A percentile compares a stretch with the other conserved stretches of the same genome.
These are phyloP conservation scores for Lactifluus pinguis DNA, from an alignment of 768 basidiomycete species.

Conservation along the genomic window DNA sequence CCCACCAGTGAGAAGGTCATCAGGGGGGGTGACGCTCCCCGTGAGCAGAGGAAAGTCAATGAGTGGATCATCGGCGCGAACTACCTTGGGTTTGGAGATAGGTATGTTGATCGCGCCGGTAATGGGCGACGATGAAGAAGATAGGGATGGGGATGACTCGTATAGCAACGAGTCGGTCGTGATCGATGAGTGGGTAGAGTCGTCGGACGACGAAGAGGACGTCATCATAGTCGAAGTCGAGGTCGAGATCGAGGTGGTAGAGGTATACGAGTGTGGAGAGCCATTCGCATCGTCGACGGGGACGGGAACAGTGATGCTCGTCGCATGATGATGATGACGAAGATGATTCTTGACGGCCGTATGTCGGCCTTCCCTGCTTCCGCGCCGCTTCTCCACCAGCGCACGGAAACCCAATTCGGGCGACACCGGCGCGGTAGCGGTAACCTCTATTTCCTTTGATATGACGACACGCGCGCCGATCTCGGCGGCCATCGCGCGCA, in stretches of 20 bases:
- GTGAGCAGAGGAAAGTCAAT: slow-evolving; percentile 1
- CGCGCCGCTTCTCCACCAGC: slow-evolving; percentile 28
- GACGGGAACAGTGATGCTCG: neutral
- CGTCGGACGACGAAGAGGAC: slow-evolving; percentile 2
- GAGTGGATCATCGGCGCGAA: neutral
- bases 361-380: slow-evolving; percentile 12
- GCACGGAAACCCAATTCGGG: slow-evolving; percentile 30
- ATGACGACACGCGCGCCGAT: slow-evolving; percentile 89
- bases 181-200: neutral
- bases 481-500: slow-evolving; percentile 91
- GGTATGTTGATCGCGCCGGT: neutral
- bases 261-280: slow-evolving; percentile 8
- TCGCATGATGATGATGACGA: neutral
- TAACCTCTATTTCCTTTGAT: slow-evolving; percentile 79
- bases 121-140: neutral
- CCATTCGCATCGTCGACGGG: neutral
- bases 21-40: neutral
- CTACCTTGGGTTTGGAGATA: neutral
- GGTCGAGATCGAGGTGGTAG: neutral
- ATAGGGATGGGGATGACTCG: neutral
- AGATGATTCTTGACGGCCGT: neutral
- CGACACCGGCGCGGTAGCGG: slow-evolving; percentile 35
- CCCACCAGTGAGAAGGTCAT: neutral
- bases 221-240: neutral
- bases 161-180: neutral